Conservation (phyloP, 1,284 basidiomycete genomes). For the Gymnopus androsaceus region DNA sequence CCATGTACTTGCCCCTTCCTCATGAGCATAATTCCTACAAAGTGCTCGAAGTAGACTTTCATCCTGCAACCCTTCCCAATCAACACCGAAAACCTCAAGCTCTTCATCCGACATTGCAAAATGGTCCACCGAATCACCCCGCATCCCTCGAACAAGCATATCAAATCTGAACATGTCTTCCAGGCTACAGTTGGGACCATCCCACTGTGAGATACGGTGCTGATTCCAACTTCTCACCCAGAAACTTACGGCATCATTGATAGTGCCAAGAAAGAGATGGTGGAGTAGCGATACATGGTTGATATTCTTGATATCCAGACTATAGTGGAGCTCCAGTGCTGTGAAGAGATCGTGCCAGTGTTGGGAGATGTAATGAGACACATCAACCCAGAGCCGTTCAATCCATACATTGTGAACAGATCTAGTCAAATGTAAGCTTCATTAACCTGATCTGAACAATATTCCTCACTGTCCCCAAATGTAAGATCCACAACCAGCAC, state of each 20-base stretch:
- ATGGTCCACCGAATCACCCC: constrained; percentile 7
- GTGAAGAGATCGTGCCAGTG: constrained; percentile 10
- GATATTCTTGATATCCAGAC: neutral
- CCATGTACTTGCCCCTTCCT: neutral
- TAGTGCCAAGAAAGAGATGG: constrained; percentile 22
- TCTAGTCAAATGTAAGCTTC: neutral
- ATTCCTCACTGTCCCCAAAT: constrained; percentile 29
- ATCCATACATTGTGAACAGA: constrained; percentile 15
- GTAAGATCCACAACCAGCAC: constrained; percentile 26
- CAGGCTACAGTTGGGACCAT: neutral
- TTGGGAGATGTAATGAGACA: neutral
- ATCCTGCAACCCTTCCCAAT: constrained; percentile 21
- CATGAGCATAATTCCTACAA: neutral
- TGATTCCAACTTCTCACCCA: no score
- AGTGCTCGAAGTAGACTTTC: constrained; percentile 8
- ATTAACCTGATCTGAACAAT: neutral
- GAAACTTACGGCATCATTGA: constrained; percentile 23
- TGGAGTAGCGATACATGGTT: constrained; percentile 30
- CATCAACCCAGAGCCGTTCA: constrained; percentile 13
- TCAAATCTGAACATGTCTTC: constrained; percentile 10
- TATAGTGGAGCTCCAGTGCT: neutral
- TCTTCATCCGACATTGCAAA: constrained; percentile 8
- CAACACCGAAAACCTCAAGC: constrained; percentile 22
- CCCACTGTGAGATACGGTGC: neutral
- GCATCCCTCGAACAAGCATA: constrained; percentile 4